These are phyloP conservation scores for Ogataea kodamae DNA, from an alignment of 805 yeast genomes.

Conservation along the genomic window DNA sequence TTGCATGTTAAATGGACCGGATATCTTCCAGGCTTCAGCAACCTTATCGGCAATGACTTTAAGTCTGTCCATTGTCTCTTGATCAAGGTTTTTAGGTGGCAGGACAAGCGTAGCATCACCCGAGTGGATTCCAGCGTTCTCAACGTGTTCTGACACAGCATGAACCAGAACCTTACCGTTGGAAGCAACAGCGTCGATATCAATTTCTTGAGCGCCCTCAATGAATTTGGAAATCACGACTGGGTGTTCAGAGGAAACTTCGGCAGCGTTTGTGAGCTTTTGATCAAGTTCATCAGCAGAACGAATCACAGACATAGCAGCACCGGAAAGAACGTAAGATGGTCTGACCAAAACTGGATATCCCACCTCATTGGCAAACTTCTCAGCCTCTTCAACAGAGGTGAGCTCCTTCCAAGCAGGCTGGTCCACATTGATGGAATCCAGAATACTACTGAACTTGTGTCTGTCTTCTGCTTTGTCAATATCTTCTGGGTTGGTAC, in stretches of 20 bases:
- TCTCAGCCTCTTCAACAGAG: slow-evolving; percentile 87
- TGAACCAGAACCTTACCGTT: slow-evolving; percentile 95
- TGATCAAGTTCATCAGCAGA: slow-evolving; percentile 82
- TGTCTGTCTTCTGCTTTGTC: slow-evolving; percentile 97
- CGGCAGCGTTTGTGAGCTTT: slow-evolving; percentile 89
- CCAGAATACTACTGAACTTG: slow-evolving; percentile 96
- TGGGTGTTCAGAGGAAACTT: slow-evolving; percentile 96
- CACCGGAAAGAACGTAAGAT: slow-evolving; percentile 95
- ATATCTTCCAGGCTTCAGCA: slow-evolving; percentile 88
- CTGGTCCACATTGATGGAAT: slow-evolving; percentile 93
- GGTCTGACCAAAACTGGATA: slow-evolving; percentile 98
- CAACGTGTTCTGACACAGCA: slow-evolving; percentile 97
- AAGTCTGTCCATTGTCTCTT: slow-evolving; percentile 85
- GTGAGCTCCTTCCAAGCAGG: slow-evolving; percentile 99
- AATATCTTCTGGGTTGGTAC: slow-evolving; percentile 97
- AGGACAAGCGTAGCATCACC: slow-evolving; percentile 98
- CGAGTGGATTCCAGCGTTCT: slow-evolving; percentile 98
- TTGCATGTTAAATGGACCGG: slow-evolving; percentile 97
- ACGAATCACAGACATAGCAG: slow-evolving; percentile 97
- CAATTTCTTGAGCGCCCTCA: slow-evolving; percentile 96
- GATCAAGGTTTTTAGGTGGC: slow-evolving; percentile 93
- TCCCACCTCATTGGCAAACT: slow-evolving; percentile 82
- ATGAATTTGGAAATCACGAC: slow-evolving; percentile 96
- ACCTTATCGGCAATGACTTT: slow-evolving; percentile 95
- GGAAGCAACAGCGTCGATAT: slow-evolving; percentile 97